These are phyloP conservation scores for Pistacia vera DNA, from an alignment of 345 rosid genomes.

Conservation along the genomic window DNA sequence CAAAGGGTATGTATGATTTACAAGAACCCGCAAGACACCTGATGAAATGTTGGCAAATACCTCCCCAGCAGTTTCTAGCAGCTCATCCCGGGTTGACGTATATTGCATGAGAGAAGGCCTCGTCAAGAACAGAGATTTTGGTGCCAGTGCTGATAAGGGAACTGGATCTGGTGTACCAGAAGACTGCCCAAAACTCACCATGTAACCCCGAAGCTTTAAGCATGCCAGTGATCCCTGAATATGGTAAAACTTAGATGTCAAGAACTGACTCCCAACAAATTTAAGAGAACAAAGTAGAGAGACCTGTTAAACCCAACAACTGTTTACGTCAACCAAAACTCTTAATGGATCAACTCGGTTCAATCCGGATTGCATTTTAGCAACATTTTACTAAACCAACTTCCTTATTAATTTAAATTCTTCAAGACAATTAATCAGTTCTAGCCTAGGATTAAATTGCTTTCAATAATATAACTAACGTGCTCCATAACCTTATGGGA, in stretches of 20 bases:
- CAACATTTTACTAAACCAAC: neutral
- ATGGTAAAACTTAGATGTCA: neutral
- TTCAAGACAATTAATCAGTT: neutral
- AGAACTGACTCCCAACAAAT: neutral
- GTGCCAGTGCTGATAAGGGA: slow-evolving; percentile 69
- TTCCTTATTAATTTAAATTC: neutral
- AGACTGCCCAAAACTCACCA: slow-evolving; percentile 91
- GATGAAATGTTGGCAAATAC: slow-evolving; percentile 65
- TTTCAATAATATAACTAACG: neutral
- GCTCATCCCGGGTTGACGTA: slow-evolving; percentile 67
- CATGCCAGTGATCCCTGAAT: slow-evolving; percentile 82
- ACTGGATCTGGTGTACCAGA: slow-evolving; percentile 80
- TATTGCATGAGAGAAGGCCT: slow-evolving; percentile 81
- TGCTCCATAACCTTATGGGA: neutral
- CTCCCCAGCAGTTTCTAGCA: slow-evolving; percentile 74
- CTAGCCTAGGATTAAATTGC: neutral
- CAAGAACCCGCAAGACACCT: slow-evolving; percentile 59
- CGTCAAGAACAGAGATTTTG: slow-evolving; percentile 79
- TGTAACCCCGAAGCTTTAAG: slow-evolving; percentile 72
- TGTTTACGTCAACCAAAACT: neutral
- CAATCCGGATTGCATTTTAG: neutral
- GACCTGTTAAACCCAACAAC: neutral
- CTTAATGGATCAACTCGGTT: neutral
- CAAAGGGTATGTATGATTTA: slow-evolving; percentile 75
- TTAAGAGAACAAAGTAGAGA: neutral